A percentile compares a stretch with the other conserved stretches of the same genome.
These are phyloP conservation scores for Amyloporia xantha DNA, from an alignment of 768 basidiomycete genomes.

Conservation along the genomic window DNA sequence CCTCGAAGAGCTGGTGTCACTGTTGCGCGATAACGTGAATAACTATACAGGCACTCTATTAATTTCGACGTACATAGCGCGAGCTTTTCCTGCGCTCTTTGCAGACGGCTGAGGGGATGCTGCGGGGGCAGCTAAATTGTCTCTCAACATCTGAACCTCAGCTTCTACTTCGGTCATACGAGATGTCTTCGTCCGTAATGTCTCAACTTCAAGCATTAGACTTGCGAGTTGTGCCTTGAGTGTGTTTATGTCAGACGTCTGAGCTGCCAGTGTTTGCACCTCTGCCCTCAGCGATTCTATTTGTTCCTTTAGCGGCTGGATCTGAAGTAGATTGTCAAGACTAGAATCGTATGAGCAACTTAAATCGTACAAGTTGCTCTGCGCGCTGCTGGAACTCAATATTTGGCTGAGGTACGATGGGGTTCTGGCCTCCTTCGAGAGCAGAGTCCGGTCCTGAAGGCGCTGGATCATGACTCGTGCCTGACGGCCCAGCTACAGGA, in stretches of 20 bases:
- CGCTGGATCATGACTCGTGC: constrained; percentile 14
- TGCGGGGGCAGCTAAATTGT: neutral
- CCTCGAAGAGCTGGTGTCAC: no score
- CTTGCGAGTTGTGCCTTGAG: constrained; percentile 32
- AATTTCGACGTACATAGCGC: constrained; percentile 15
- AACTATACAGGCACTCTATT: no score
- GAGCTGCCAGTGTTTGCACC: constrained; percentile 32
- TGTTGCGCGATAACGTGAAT: no score
- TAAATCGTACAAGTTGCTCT: constrained; percentile 4
- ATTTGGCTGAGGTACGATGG: no score
- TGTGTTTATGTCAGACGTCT: constrained; percentile 30
- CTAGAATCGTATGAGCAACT: neutral
- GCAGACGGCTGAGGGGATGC: constrained; percentile 3
- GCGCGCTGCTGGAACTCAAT: no score
- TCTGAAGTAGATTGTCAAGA: constrained; percentile 8
- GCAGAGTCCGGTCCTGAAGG: neutral
- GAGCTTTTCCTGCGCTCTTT: constrained; percentile 15
- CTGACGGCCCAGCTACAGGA: constrained; percentile 22
- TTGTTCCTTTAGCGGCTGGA: constrained; percentile 42
- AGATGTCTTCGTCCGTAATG: constrained; percentile 19
- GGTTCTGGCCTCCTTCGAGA: neutral
- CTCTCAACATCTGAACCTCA: constrained; percentile 9
- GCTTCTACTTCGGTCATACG: constrained; percentile 10
- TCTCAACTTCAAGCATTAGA: constrained; percentile 30
- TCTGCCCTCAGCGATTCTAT: constrained; percentile 41